Base-by-base conservation (phyloP, 106 monocot species). In the Posidonia australis region DNA sequence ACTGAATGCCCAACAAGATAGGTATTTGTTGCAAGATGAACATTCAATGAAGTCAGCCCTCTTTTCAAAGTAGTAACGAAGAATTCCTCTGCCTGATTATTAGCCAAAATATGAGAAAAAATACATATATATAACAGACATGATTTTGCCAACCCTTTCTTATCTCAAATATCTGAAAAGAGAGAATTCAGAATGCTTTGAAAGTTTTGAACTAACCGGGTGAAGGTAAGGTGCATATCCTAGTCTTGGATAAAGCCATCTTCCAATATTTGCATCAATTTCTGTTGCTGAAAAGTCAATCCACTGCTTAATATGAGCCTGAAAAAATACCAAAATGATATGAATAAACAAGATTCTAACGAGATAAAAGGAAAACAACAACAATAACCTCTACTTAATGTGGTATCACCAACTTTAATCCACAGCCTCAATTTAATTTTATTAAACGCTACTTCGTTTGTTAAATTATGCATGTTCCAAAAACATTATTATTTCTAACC, bases 301-400 rank as follows among this genome's bases (percentile, higher is more conserved):
- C 93, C 93, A 93, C 67, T 88, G 93, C 63, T 93, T 88, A 65
- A 93, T 81, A 25, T 51, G 75, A 54, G 72, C 85, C 93, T 93
- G 57, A 7, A 13, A 48, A 60, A 5, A 26, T 21, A 32, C 28
- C 9, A 46, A 25, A 9, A 25, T 43, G 43, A 28, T 29, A 46
- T 10, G 0, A 13, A 24, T 12, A 57, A 57, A 4, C 14, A 58
- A 28, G 3, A 26, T 28, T 16, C 14, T 25, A 27, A 55, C 10
- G 9, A 29, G 4, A 17, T 17, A 27, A 14, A 10, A 0, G 2
- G 28, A 58, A 58, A 58, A 13, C 36, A 46, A 46, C 22, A 13
- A 19, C 28, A 17, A 14, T 10, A 27, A 44, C 56, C 19, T 25
- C 56, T 12, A 62, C 7, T 12, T 9, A 30, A 36, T 36, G 36